Base-by-base conservation (phyloP, 768 basidiomycete species). In the Termitomyces sp. region DNA sequence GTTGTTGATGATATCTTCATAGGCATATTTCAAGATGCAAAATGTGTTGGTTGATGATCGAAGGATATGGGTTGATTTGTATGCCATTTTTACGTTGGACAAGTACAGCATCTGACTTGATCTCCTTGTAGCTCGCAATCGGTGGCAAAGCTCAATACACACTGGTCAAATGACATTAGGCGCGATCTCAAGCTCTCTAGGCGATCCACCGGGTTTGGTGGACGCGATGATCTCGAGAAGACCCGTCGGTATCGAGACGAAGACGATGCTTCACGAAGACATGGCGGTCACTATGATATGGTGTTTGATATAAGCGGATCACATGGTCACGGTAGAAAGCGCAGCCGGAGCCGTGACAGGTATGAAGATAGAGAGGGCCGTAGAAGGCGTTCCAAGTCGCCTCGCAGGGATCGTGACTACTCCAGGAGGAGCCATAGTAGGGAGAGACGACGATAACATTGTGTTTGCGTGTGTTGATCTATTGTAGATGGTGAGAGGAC, bases 21-120 rank as follows among this genome's bases (percentile, higher is more conserved):
- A 95, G 90, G 97, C 93, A 9, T 99, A 98, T 72, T 95, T 98
- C 77, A 99, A 98, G 73, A 99, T 99, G 97, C 97, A 98, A 71
- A 98, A 98, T 67, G 97, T 98, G 0, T 77, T 99, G 12, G 91
- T 99, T 13, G 97, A 99, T 69, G 97, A 99, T 72, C 84, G 95
- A 14, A 85, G 97, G 13, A 98, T 99, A 67, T 98, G 96, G 93
- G 96, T 99, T 62, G 97, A 98, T 74, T 98, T 99, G 89, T 95
- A 66, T 40, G 44, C 20, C 57, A 32, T 54, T 16, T 44, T 40
- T 32, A 53, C 47, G 46, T 65, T n/a, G 28, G 40, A 40, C 33
- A 50, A 36, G 33, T 36, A 10, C 50, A 49, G 33, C 55, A 55
- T 16, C 50, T 68, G 57, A 51, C 67, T 67, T 50, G 70, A 66